Evolutionary conservation across 441 rosid species (phyloP).

Genomic region (Aquilaria agallochum): DNA sequence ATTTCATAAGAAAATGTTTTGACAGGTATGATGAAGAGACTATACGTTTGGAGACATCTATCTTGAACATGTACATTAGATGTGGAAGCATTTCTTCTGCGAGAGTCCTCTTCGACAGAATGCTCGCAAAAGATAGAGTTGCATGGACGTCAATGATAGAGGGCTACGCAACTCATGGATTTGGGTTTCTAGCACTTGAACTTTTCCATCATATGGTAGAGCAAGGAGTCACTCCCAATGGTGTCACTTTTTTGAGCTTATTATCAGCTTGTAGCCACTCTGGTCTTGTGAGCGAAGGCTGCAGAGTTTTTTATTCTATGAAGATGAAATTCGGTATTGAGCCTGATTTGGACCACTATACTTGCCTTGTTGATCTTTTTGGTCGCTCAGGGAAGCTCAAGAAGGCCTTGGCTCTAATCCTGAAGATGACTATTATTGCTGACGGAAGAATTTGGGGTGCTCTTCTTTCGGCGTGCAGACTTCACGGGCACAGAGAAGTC

Average conservation of each 20-base stretch:
- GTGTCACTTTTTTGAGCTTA: slow-evolving; percentile 22
- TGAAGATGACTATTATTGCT: slow-evolving; percentile 15
- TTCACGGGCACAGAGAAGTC: slow-evolving; percentile 12
- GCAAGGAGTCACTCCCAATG: slow-evolving; percentile 16
- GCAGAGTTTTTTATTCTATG: slow-evolving; percentile 15
- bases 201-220: slow-evolving; percentile 18
- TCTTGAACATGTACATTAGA: slow-evolving; percentile 24
- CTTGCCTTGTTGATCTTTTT: slow-evolving; percentile 20
- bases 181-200: slow-evolving; percentile 11
- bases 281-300: slow-evolving; percentile 24
- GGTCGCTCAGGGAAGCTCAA: slow-evolving; percentile 25
- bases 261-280: slow-evolving; percentile 29
- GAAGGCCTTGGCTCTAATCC: slow-evolving; percentile 16
- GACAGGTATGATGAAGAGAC: slow-evolving; percentile 2
- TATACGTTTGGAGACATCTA: slow-evolving; percentile 14
- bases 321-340: slow-evolving; percentile 18
- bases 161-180: slow-evolving; percentile 25
- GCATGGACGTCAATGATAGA: slow-evolving; percentile 30
- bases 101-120: slow-evolving; percentile 14
- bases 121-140: slow-evolving; percentile 18
- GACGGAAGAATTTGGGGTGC: slow-evolving; percentile 30
- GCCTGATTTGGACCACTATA: slow-evolving; percentile 24
- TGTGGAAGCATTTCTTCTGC: slow-evolving; percentile 26
- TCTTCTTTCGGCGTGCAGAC: slow-evolving; percentile 16
- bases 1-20: slow-evolving; percentile 8